Conservation (phyloP, 2,329 filamentous ascomycete genomes). For the Ophiostoma perfectum region DNA sequence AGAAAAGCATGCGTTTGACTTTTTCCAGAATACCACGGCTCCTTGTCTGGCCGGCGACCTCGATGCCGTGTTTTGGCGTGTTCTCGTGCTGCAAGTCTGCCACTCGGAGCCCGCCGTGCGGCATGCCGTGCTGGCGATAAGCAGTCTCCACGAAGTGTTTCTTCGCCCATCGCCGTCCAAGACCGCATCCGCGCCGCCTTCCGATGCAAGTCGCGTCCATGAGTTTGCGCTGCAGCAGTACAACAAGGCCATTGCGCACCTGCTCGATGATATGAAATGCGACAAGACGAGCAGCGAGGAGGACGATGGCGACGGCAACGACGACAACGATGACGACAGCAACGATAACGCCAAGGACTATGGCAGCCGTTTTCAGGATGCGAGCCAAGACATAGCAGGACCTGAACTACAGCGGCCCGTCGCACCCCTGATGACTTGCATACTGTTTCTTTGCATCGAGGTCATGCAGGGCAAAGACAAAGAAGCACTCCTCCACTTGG, state of each 20-base stretch:
- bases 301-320: neutral
- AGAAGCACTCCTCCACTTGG: conserved; percentile 42
- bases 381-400: neutral
- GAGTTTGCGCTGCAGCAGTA: conserved; percentile 26
- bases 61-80: conserved; percentile 35
- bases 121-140: conserved; percentile 33
- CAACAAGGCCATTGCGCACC: conserved; percentile 24
- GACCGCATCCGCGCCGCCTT: conserved; percentile 3
- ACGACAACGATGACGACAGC: neutral
- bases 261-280: conserved; percentile 21
- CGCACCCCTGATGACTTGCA: conserved; percentile 23
- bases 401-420: conserved; percentile 13
- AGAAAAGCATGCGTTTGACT: conserved; percentile 37
- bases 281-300: neutral
- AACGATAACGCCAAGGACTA: neutral
- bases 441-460: conserved; percentile 45
- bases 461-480: conserved; percentile 47
- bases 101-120: conserved; percentile 31
- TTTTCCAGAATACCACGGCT: conserved; percentile 39
- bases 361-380: neutral
- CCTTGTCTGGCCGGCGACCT: conserved; percentile 41
- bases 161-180: neutral
- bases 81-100: conserved; percentile 30
- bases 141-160: conserved; percentile 26
- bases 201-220: conserved; percentile 24